Evolutionary conservation across 352 stramenopile species (phyloP), one percentile per base, ranked within the genome.

Genomic region (Pythium phragmiticola): DNA sequence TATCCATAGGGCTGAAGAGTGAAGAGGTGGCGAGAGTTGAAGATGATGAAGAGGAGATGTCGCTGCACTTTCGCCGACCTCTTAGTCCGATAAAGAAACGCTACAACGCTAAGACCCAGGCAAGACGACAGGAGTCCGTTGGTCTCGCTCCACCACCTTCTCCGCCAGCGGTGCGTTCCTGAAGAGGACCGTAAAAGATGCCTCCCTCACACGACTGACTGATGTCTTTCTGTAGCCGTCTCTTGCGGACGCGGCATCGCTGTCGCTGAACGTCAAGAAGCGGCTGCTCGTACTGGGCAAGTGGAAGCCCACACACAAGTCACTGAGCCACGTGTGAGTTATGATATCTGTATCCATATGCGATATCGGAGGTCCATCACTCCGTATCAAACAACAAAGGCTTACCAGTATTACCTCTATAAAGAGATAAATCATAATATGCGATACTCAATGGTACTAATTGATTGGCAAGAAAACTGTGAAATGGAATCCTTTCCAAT

Each of bases 1-100:
- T 2, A 7, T 30, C 45, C 9, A 26, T 50, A 4, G n/a, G 33
- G 9, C n/a, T n/a, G 13, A 33, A 13, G 7, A n/a, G 2, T 7
- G 19, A 34, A 0, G 43, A 51, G 0, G 26, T 19, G 17, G 68
- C 76, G 7, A 55, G 58, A 4, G 73, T 64, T 0, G 69, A 75
- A 3, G 46, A 61, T 2, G 58, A 68, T 21, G 26, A 30, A 7
- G 48, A 63, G 2, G 48, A 63, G 2, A 13, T 26, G 19, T 19
- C 14, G 13, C 9, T 41, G 7, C 19, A 28, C 16, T 51, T 63
- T 4, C 69, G 70, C 26, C 61, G 53, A 30, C 78, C 80, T 16
- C 72, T 78, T 23, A 89, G 80, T 60, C 80, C 78, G 2, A 78
- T 88, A 17, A 65, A 80, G 55, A 89, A 88, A 70, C 78, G 78